Base-by-base conservation (phyloP, 176 grass and related monocot genomes). In the barley (Hordeum vulgare) region DNA sequence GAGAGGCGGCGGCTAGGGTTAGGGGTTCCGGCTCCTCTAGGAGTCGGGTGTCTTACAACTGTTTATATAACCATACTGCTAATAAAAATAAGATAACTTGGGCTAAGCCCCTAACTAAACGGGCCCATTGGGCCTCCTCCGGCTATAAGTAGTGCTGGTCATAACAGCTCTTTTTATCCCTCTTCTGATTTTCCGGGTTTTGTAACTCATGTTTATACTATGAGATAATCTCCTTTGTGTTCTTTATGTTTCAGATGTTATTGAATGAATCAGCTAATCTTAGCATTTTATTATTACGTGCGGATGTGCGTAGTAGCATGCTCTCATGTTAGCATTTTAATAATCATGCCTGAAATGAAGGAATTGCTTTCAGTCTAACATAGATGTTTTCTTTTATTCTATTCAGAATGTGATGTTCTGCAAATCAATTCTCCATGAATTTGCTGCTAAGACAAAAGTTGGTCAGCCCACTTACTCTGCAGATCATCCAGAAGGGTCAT, bases 391-490 rank as follows among this genome's bases (percentile, higher is more conserved):
- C 71, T 78, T 73, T 79, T 77, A 24, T 83, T 82, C n/a, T 27
- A 21, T 81, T 72, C 57, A 89, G 88, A 72, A 34, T 57, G 9
- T 54, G 7, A 9, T 86, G 26, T 82, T 89, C 36, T 88, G 80
- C 81, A 97, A 97, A 76, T 86, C 87, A 53, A 94, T 97, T 71
- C 85, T 97, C 62, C 7, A 94, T 66, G 94, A 97, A 83, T 94
- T 86, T 77, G 8, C 80, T 69, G 79, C 66, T 29, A 92, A 94
- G 61, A 80, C 61, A 74, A 84, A 84, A 57, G 42, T 54, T 15
- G 57, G 31, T 47, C 25, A 44, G 33, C 92, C 90, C 15, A 39
- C 65, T 42, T 97, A 94, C 73, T 78, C 85, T 28, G 61, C 77
- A 66, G 21, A 3, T 69, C 5, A 15, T 33, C 21, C 18, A 42